These are phyloP conservation scores for Huntiella bhutanensis DNA, from an alignment of 2,329 filamentous ascomycete genomes.

Conservation along the genomic window DNA sequence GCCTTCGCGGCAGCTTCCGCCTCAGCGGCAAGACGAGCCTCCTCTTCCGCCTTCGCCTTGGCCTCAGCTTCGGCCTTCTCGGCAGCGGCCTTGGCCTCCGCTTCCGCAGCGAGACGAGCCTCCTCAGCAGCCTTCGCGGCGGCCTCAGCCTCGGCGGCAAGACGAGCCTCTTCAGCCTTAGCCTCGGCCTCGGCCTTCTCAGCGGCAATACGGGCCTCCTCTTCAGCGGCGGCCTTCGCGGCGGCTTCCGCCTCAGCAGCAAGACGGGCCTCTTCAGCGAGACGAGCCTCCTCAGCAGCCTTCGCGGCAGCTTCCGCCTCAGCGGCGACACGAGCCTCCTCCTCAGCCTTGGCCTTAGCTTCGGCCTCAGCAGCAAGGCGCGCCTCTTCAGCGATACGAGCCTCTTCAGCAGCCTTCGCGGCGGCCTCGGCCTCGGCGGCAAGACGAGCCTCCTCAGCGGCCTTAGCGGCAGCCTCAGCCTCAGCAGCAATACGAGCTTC, in stretches of 20 bases:
- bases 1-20: background rate
- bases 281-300: constrained; percentile 10
- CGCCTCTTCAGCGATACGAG: background rate
- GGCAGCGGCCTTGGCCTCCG: constrained; percentile 9
- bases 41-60: constrained; percentile 1
- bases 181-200: constrained; percentile 46
- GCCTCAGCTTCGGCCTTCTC: constrained; percentile 10
- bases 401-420: background rate
- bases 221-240: too few species aligned
- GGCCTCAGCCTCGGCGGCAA: constrained; percentile 26
- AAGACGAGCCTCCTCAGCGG: constrained; percentile 1
- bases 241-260: constrained; percentile 12
- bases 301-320: constrained; percentile 12
- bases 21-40: constrained; percentile 9
- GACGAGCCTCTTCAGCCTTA: background rate
- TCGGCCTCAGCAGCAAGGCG: background rate
- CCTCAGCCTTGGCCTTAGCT: constrained; percentile 37
- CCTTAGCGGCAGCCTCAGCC: constrained; percentile 10
- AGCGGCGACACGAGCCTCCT: constrained; percentile 29
- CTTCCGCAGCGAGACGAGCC: constrained; percentile 3
- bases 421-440: constrained; percentile 10
- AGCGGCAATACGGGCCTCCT: constrained; percentile 33
- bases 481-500: constrained; percentile 8
- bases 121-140: constrained; percentile 11
- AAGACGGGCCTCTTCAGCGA: background rate